Evolutionary conservation across 192 early-diverging fungal species (phyloP), one percentile per base, ranked within the genome.

Genomic region (Linnemannia exigua): DNA sequence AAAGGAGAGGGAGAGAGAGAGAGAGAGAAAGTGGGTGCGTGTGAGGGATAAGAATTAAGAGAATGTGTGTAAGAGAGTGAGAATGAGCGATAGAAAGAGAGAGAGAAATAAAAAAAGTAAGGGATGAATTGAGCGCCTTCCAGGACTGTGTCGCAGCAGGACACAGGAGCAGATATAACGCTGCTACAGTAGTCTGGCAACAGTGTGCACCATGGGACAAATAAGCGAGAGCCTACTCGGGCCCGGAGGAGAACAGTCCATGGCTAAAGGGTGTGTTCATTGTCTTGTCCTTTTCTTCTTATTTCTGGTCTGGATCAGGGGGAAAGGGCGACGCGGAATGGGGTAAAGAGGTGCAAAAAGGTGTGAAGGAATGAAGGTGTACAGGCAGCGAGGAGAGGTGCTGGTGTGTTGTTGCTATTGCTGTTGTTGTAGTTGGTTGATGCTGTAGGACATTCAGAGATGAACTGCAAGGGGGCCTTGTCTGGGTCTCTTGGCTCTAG

Each of bases 401-500:
- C n/a, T 58, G 58, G 19, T 3, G 3, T 44, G 41, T 44, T 44
- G 41, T 44, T 44, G 41, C 9, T 6, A 44, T 44, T 44, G 41
- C 9, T 6, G 41, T 44, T 63, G 58, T 25, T 44, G 16, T 66
- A 16, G n/a, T n/a, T n/a, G n/a, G n/a, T n/a, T n/a, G n/a, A n/a
- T n/a, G n/a, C n/a, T n/a, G n/a, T n/a, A 20, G 38, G 51, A 54
- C 41, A 41, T 66, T 35, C 41, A 58, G 74, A 75, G 51, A 44
- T 75, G 58, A 52, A 74, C 54, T 75, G 37, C 58, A 75, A 75
- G 74, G 58, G 54, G 58, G 20, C 28, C 28, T 17, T 50, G 25
- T 28, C 31, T 63, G 12, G 3, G 5, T 31, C 9, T 22, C 12
- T 31, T 63, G 58, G 58, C 58, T 63, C 28, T 25, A 63, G 58